These are phyloP conservation scores for Hymenoscyphus albidus DNA, from an alignment of 2,329 filamentous ascomycete genomes.

Conservation along the genomic window DNA sequence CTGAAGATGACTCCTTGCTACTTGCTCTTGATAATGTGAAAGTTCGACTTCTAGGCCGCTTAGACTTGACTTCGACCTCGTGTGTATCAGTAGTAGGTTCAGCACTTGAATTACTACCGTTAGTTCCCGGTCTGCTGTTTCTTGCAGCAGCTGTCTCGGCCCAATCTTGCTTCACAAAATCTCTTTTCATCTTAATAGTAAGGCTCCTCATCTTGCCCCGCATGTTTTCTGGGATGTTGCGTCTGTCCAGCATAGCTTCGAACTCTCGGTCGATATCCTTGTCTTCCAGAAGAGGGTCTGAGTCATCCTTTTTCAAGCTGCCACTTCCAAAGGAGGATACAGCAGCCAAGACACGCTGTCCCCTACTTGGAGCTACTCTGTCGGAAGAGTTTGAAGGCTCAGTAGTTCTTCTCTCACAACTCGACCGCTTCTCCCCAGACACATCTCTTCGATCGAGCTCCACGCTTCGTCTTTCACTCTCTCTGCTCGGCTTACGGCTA, in stretches of 20 bases:
- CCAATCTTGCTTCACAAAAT: constrained; percentile 90
- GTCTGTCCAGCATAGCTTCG: constrained; percentile 68
- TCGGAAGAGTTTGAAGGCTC: constrained; percentile 28
- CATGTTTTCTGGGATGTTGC: constrained; percentile 92
- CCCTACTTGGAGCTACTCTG: constrained; percentile 42
- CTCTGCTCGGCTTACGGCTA: constrained; percentile 27
- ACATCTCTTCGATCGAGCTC: constrained; percentile 25
- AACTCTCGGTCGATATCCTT: constrained; percentile 54
- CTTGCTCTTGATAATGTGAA: constrained; percentile 52
- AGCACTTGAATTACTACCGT: constrained; percentile 38
- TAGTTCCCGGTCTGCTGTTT: constrained; percentile 42
- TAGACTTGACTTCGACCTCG: constrained; percentile 43
- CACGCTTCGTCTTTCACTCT: constrained; percentile 27
- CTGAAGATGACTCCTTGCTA: constrained; percentile 57
- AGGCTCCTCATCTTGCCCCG: constrained; percentile 91
- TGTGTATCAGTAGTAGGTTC: constrained; percentile 38
- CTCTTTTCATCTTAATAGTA: constrained; percentile 85
- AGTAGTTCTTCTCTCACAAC: constrained; percentile 27
- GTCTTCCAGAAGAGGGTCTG: constrained; percentile 40
- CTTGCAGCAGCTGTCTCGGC: constrained; percentile 58
- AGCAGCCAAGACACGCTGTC: constrained; percentile 57
- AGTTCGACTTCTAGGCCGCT: constrained; percentile 65
- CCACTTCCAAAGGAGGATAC: constrained; percentile 58
- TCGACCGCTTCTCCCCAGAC: constrained; percentile 27
- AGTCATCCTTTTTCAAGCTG: constrained; percentile 42